Percentiles rank a stretch among this genome's conserved stretches.
Conservation (phyloP, 2,329 filamentous ascomycete species). For the Ceratocystis destructans region DNA sequence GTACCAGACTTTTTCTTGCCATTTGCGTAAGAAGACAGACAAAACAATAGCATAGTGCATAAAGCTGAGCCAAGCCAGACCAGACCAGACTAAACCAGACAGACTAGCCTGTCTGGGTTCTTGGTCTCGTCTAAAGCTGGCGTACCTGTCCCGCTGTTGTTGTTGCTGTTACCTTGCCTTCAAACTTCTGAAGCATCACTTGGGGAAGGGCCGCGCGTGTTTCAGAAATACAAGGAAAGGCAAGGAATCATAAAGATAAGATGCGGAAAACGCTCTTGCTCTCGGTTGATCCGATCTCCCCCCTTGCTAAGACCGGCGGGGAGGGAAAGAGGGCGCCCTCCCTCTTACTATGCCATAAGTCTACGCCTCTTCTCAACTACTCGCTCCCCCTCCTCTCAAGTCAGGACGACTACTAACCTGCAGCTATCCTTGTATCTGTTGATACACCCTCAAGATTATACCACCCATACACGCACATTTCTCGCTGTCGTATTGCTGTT, state of each 20-base stretch:
- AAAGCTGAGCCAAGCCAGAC: background rate
- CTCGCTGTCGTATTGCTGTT: too few species aligned
- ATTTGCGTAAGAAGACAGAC: too few species aligned
- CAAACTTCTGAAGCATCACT: background rate
- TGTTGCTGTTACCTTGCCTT: background rate
- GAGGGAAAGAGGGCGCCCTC: too few species aligned
- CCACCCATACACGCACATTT: too few species aligned
- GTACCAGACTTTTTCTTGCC: too few species aligned
- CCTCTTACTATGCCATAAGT: too few species aligned
- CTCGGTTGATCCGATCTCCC: background rate
- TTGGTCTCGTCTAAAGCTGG: background rate
- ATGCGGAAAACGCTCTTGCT: background rate
- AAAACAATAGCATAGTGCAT: too few species aligned
- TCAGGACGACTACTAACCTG: too few species aligned
- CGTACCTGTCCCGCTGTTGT: background rate
- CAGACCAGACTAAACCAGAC: background rate
- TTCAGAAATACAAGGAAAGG: background rate
- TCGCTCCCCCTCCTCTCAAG: too few species aligned
- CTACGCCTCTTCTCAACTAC: too few species aligned
- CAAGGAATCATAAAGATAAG: background rate
- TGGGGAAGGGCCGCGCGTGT: background rate
- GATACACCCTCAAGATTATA: too few species aligned
- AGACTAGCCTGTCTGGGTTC: background rate
- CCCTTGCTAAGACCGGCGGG: background rate
- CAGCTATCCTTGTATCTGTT: too few species aligned